Evolutionary conservation across 2,329 filamentous ascomycete genomes (phyloP), one percentile per base, ranked within the genome.

Genomic region (Huntiella omanensis): DNA sequence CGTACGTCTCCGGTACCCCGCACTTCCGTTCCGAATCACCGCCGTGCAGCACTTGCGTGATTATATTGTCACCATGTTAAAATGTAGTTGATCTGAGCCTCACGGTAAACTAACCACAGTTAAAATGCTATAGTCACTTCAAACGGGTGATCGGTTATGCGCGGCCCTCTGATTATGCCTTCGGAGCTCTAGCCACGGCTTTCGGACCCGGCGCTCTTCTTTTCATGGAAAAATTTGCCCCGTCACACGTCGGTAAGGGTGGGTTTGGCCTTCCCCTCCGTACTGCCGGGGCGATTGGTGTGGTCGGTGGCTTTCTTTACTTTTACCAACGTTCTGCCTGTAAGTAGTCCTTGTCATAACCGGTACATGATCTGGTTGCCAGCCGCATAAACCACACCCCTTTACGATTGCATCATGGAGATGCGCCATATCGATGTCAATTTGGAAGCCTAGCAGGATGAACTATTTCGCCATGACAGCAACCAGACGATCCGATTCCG

Each of bases 61-160:
- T 38, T 3, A 15, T 12, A 5, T 16, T 11, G 22, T 12, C 15
- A 22, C 17, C 15, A 16, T 40, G 22, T 40, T n/a, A 22, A 40
- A 11, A 22, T 12, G 22, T 17, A 40, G 22, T 40, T 17, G 11
- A 16, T 40, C 16, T 22, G 38, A 40, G 8, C 8, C 22, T 28
- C 22, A 3, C 22, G 3, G 22, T 28, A 28, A 28, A 28, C 22
- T 28, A 28, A 28, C 22, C 6, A 7, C 22, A 28, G 10, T 28
- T 32, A 11, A 13, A 32, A 32, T 38, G 15, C 16, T 51, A 48
- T 56, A 93, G 85, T 58, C 91, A 98, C 65, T 81, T 96, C 64
- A 84, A 77, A 64, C 80, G 91, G 60, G 91, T 96, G 13, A 62
- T 95, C 53, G 65, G 76, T 59, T 98, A 98, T 72, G 83, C 87